Percentiles rank a stretch among this genome's conserved stretches.
phyloP scores from a whole-genome alignment of 2,329 filamentous ascomycete species.

The Graphiopsis chlorocephala region DNA sequence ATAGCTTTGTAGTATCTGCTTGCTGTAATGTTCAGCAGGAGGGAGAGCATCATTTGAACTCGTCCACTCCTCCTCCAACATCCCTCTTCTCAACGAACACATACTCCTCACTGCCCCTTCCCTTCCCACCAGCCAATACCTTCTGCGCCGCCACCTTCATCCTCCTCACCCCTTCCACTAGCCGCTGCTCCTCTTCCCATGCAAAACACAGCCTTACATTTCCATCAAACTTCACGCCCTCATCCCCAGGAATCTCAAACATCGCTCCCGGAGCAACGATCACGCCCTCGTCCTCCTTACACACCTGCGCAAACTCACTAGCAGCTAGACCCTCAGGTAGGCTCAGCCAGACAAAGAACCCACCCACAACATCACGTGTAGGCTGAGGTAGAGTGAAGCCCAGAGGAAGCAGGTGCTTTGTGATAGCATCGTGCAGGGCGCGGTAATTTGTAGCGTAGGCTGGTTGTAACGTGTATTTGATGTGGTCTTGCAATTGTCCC shows the following conservation, averaged over 20 bases:
- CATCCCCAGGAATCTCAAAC: conserved; percentile 58
- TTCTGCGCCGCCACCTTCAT: conserved; percentile 51
- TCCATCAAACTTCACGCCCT: conserved; percentile 54
- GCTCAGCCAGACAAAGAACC: conserved; percentile 82
- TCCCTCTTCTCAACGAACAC: conserved; percentile 21
- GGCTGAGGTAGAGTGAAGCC: conserved; percentile 53
- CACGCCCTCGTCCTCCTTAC: conserved; percentile 62
- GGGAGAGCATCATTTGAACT: neutral
- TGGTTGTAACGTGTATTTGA: conserved; percentile 53
- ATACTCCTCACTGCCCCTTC: conserved; percentile 18
- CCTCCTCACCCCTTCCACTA: conserved; percentile 66
- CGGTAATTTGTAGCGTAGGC: conserved; percentile 54
- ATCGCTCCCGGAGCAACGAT: conserved; percentile 66
- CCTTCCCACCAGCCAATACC: conserved; percentile 17
- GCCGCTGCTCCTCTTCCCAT: conserved; percentile 65
- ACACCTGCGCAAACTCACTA: conserved; percentile 55
- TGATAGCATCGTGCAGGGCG: conserved; percentile 58
- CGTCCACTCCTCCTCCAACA: neutral
- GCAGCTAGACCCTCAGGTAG: conserved; percentile 57
- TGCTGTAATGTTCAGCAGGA: neutral
- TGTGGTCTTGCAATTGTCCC: conserved; percentile 52
- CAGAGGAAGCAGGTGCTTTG: conserved; percentile 59
- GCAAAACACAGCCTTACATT: conserved; percentile 68
- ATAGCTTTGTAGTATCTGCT: too few relatives aligned
- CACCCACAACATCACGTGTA: conserved; percentile 60